These are phyloP conservation scores for Hymenoscyphus fraxineus DNA, from an alignment of 2,329 filamentous ascomycete genomes.

Conservation along the genomic window DNA sequence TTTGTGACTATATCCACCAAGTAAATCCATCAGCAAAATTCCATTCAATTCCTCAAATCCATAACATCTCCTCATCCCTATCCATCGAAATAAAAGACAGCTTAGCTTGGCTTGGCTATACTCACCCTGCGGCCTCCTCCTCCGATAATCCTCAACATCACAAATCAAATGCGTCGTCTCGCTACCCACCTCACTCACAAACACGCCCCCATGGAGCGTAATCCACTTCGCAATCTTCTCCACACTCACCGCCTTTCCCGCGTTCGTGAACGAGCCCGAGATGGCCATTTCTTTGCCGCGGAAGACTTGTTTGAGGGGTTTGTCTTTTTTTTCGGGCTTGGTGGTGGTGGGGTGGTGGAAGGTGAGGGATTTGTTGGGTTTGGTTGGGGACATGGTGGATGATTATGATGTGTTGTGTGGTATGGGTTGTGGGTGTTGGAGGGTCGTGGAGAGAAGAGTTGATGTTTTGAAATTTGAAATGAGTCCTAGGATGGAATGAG, in stretches of 20 bases:
- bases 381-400: not conserved
- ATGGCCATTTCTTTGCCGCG: slow-evolving; percentile 51
- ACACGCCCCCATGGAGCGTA: slow-evolving; percentile 55
- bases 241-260: slow-evolving; percentile 39
- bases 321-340: slow-evolving; percentile 15
- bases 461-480: not conserved
- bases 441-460: not conserved
- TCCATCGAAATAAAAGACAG: no score
- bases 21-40: not conserved
- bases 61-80: no score
- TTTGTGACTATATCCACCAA: slow-evolving; percentile 37
- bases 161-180: slow-evolving; percentile 71
- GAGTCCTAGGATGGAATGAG: no score
- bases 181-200: slow-evolving; percentile 47
- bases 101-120: not conserved
- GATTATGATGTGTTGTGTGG: not conserved
- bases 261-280: slow-evolving; percentile 51
- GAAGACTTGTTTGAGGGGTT: slow-evolving; percentile 42
- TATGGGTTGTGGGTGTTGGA: not conserved
- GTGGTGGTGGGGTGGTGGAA: not conserved
- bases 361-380: not conserved
- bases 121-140: slow-evolving; percentile 25
- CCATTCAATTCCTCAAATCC: no score
- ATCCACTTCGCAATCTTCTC: slow-evolving; percentile 66
- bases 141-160: slow-evolving; percentile 57